phyloP scores from a whole-genome alignment of 1,139 yeast species.

The Sugiyamaella xylanicola region DNA sequence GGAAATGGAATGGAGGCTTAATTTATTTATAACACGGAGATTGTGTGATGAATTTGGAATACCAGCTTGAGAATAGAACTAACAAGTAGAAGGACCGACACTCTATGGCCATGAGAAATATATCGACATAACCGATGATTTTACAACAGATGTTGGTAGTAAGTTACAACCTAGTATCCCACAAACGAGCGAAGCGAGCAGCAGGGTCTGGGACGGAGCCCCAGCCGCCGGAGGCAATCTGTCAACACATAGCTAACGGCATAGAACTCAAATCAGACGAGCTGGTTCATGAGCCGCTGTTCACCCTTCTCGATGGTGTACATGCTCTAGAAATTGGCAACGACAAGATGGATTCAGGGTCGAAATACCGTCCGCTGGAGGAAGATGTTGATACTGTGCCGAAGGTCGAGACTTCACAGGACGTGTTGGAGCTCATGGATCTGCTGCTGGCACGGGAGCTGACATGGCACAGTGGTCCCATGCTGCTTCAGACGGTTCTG shows the following conservation, averaged over 20 bases:
- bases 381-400: conserved; percentile 35
- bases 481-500: conserved; percentile 42
- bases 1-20: not conserved
- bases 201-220: not conserved
- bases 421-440: conserved; percentile 38
- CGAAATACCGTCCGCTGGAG: conserved; percentile 35
- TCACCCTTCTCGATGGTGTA: conserved; percentile 41
- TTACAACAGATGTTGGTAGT: conserved; percentile 27
- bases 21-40: too few relatives aligned
- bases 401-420: conserved; percentile 29
- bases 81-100: conserved; percentile 7
- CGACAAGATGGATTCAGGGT: conserved; percentile 46
- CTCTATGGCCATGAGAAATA: conserved; percentile 34
- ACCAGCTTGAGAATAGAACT: not conserved
- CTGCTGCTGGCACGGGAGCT: conserved; percentile 39
- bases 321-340: conserved; percentile 46
- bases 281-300: conserved; percentile 35
- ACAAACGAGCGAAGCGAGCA: not conserved
- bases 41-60: too few relatives aligned
- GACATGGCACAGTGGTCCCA: conserved; percentile 45
- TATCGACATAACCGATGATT: conserved; percentile 34
- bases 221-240: not conserved
- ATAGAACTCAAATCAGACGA: conserved; percentile 37
- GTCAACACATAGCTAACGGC: conserved; percentile 5
- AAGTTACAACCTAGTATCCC: conserved; percentile 4